Base-by-base conservation (phyloP, 768 basidiomycete species). In the Leccinum fibrillosum region DNA sequence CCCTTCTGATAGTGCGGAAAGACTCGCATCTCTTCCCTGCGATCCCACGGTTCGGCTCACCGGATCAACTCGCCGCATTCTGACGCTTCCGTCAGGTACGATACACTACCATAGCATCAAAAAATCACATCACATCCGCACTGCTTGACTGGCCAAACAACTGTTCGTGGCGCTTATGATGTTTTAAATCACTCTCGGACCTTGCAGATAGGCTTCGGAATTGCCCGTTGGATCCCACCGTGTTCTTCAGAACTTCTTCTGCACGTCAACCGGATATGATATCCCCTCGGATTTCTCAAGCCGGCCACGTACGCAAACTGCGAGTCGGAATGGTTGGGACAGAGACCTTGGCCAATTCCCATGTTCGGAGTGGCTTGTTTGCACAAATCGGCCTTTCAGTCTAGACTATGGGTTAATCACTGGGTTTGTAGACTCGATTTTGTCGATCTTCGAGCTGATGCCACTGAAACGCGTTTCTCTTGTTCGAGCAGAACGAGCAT, bases 231-330 rank as follows among this genome's bases (percentile, higher is more conserved):
- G 26, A 51, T 39, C 35, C 15, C 48, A 25, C 25, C 39, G 19
- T 17, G n/a, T 21, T 42, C 39, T n/a, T 34, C 54, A 21, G 19
- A 32, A 51, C n/a, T 21, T 42, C 39, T n/a, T 34, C 54, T 26
- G 19, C 37, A 51, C n/a, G 10, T 37, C 56, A 52, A 30, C 21
- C 35, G 47, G 47, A 45, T 58, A 21, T 47, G 37, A n/a, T 55
- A 67, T 62, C 52, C 52, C 66, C 64, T 66, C 66, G 64, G 58
- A 42, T 48, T 68, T 68, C 66, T 53, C 66, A 68, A 50, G 54
- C 23, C 23, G 9, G 5, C n/a, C 37, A 37, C 26, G 15, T 21
- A 49, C 15, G 19, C 48, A 44, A 39, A 42, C 52, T 6, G 15
- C 23, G 19, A 28, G 8, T 30, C 30, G 11, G 11, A n/a, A 28